phyloP scores from a whole-genome alignment of 371 early-diverging fungal genomes.

The Lichtheimia ornata region DNA sequence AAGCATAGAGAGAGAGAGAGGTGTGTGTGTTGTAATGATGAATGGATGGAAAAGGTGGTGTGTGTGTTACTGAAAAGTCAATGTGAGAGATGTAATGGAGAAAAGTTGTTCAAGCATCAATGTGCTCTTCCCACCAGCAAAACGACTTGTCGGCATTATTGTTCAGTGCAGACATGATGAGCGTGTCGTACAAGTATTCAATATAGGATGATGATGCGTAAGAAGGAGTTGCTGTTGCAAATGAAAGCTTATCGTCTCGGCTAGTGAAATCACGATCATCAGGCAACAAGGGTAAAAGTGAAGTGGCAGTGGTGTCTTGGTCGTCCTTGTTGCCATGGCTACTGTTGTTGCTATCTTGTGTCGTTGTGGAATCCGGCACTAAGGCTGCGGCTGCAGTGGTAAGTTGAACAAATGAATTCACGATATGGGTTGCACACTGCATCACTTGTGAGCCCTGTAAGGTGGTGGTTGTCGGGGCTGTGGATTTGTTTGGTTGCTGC shows the following conservation, averaged over 20 bases:
- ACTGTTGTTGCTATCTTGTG: background rate
- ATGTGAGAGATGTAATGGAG: too few species aligned
- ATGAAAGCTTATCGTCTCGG: constrained; percentile 4
- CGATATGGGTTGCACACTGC: constrained; percentile 27
- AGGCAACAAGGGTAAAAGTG: constrained; percentile 27
- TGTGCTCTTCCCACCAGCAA: constrained; percentile 39
- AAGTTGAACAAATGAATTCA: constrained; percentile 30
- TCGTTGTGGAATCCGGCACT: constrained; percentile 5
- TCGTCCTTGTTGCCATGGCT: too few species aligned
- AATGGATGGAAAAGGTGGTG: background rate
- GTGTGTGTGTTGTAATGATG: background rate
- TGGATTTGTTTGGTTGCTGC: background rate
- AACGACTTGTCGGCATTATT: constrained; percentile 32
- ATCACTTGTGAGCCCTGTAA: constrained; percentile 7
- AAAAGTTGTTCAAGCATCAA: background rate
- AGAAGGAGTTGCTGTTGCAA: constrained; percentile 1
- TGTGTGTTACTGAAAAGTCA: background rate
- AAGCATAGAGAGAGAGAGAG: constrained; percentile 5
- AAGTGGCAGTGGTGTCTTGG: background rate
- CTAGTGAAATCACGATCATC: constrained; percentile 38
- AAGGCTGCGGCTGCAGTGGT: constrained; percentile 11
- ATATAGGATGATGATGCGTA: constrained; percentile 27
- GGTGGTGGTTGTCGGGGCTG: background rate
- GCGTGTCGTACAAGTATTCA: constrained; percentile 46
- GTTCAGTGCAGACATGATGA: constrained; percentile 43